phyloP scores from a whole-genome alignment of 768 basidiomycete genomes.

The Collybia nuda region DNA sequence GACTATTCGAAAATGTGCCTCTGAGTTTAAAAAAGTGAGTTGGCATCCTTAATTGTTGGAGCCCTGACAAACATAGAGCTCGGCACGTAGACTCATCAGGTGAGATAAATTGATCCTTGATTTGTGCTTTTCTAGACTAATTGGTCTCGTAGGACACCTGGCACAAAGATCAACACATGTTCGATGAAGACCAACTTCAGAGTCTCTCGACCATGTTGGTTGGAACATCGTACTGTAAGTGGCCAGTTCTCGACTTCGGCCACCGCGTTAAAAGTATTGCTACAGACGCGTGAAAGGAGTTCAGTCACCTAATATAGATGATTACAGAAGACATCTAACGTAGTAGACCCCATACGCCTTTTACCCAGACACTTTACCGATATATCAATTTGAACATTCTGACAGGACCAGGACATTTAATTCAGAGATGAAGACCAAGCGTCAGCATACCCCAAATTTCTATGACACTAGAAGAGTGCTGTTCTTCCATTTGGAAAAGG shows the following conservation, averaged over 20 bases:
- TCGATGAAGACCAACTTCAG: slow-evolving; percentile 88
- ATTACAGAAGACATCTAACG: background rate
- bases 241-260: background rate
- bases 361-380: background rate
- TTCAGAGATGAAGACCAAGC: background rate
- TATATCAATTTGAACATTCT: background rate
- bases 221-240: slow-evolving; percentile 85
- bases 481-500: background rate
- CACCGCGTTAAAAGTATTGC: background rate
- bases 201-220: slow-evolving; percentile 86
- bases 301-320: background rate
- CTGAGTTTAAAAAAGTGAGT: slow-evolving; percentile 80
- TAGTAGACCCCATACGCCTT: background rate
- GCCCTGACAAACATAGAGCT: slow-evolving; percentile 13
- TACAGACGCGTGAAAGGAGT: slow-evolving; percentile 11
- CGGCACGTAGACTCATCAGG: slow-evolving; percentile 57
- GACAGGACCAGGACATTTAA: background rate
- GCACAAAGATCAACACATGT: slow-evolving; percentile 85
- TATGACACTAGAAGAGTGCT: background rate
- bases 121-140: slow-evolving; percentile 11
- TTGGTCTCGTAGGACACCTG: slow-evolving; percentile 69
- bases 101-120: slow-evolving; percentile 22
- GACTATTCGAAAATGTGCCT: slow-evolving; percentile 82
- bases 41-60: slow-evolving; percentile 7
- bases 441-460: background rate